Conservation (phyloP, 108 stramenopile genomes). For the Licmophora abbreviata region DNA sequence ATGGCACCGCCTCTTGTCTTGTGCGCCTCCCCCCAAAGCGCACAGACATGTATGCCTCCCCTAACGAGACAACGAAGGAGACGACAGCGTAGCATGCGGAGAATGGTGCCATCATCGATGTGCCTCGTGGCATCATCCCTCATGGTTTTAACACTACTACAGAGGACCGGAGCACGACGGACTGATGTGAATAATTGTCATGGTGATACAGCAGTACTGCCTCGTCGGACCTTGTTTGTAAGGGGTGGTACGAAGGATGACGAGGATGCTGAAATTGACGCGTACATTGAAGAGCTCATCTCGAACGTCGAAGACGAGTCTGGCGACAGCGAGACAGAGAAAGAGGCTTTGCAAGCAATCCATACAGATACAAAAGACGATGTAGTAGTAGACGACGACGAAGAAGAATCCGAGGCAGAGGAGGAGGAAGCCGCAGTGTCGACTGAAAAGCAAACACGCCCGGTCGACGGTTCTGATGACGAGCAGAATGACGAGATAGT, state of each 20-base stretch:
- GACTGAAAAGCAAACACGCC: not conserved
- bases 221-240: too few species aligned
- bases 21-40: not conserved
- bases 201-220: too few species aligned
- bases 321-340: not conserved
- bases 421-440: not conserved
- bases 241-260: too few species aligned
- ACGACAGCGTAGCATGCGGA: too few species aligned
- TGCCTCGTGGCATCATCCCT: too few species aligned
- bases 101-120: too few species aligned
- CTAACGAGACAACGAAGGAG: not conserved
- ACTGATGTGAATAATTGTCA: too few species aligned
- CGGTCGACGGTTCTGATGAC: not conserved
- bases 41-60: not conserved
- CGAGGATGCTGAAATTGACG: conserved; percentile 9
- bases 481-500: not conserved
- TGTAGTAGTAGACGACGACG: not conserved
- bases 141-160: too few species aligned
- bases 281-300: conserved; percentile 13
- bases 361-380: not conserved
- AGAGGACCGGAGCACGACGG: too few species aligned
- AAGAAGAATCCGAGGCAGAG: conserved; percentile 3
- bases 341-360: not conserved
- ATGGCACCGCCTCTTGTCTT: not conserved
- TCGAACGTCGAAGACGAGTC: conserved; percentile 1